These are phyloP conservation scores for Coniferiporia weirii DNA, from an alignment of 1,284 basidiomycete species.

Conservation along the genomic window DNA sequence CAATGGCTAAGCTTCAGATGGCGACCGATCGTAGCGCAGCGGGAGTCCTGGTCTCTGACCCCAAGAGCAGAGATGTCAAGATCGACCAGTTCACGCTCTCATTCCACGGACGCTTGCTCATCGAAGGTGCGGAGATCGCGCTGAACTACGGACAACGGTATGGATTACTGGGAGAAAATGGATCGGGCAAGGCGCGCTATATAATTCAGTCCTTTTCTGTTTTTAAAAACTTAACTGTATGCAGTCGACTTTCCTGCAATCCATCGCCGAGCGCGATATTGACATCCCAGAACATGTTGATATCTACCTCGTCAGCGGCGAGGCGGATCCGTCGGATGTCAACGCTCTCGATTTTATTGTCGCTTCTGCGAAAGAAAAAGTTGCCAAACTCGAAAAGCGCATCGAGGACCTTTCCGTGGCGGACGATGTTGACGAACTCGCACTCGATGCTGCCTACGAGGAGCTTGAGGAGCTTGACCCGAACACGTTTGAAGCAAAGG, in stretches of 20 bases:
- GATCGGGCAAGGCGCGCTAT: constrained; percentile 52
- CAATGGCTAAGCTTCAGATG: constrained; percentile 84
- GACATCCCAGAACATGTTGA: constrained; percentile 95
- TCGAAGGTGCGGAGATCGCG: constrained; percentile 77
- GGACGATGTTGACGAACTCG: constrained; percentile 85
- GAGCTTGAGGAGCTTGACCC: constrained; percentile 98
- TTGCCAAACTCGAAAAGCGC: constrained; percentile 90
- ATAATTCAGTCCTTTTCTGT: neutral
- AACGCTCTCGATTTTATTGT: constrained; percentile 98
- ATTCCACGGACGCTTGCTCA: constrained; percentile 93
- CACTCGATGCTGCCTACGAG: constrained; percentile 85
- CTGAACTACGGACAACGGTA: constrained; percentile 66
- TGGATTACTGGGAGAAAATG: constrained; percentile 65
- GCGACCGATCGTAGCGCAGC: constrained; percentile 87
- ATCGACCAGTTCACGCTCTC: constrained; percentile 95
- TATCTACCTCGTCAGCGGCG: constrained; percentile 94
- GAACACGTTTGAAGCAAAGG: constrained; percentile 92
- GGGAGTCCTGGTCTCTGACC: constrained; percentile 91
- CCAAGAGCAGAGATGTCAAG: constrained; percentile 93
- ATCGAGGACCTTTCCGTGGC: constrained; percentile 92
- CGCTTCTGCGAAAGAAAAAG: constrained; percentile 88
- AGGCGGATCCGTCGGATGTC: constrained; percentile 93
- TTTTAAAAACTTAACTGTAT: neutral
- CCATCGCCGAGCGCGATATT: constrained; percentile 89
- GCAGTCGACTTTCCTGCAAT: constrained; percentile 65